Conservation (phyloP, 768 basidiomycete genomes). For the Tylopilus vinaceipallidus region DNA sequence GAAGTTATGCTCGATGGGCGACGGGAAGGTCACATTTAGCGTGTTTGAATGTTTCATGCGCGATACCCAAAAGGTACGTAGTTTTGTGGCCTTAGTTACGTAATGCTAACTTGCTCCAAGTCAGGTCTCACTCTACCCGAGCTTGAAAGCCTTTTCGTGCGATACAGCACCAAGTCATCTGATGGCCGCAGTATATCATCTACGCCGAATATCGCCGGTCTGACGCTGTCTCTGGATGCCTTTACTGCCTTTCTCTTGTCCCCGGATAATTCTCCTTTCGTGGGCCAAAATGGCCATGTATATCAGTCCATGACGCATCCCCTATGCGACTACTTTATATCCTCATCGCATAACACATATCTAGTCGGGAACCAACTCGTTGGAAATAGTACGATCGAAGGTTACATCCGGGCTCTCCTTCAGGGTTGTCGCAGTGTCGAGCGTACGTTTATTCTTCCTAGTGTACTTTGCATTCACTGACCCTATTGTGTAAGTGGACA, state of each 20-base stretch:
- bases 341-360: constrained; percentile 91
- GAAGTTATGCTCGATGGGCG: constrained; percentile 31
- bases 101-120: constrained; percentile 26
- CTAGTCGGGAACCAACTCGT: constrained; percentile 84
- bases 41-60: constrained; percentile 53
- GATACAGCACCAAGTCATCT: constrained; percentile 28
- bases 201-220: constrained; percentile 4
- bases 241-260: constrained; percentile 84
- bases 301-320: constrained; percentile 89
- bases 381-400: constrained; percentile 86
- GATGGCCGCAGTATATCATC: not conserved
- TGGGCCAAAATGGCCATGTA: constrained; percentile 50
- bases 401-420: constrained; percentile 88
- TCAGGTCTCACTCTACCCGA: constrained; percentile 34
- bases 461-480: not conserved
- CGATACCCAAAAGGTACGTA: constrained; percentile 48
- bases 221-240: constrained; percentile 49
- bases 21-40: constrained; percentile 36
- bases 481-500: constrained; percentile 61
- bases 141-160: constrained; percentile 36
- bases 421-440: constrained; percentile 94
- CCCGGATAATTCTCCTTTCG: constrained; percentile 64
- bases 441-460: constrained; percentile 48
- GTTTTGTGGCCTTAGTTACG: not conserved
- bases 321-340: constrained; percentile 84